Evolutionary conservation across 371 early-diverging fungal genomes (phyloP).

Genomic region (Syncephalastrum sp.): DNA sequence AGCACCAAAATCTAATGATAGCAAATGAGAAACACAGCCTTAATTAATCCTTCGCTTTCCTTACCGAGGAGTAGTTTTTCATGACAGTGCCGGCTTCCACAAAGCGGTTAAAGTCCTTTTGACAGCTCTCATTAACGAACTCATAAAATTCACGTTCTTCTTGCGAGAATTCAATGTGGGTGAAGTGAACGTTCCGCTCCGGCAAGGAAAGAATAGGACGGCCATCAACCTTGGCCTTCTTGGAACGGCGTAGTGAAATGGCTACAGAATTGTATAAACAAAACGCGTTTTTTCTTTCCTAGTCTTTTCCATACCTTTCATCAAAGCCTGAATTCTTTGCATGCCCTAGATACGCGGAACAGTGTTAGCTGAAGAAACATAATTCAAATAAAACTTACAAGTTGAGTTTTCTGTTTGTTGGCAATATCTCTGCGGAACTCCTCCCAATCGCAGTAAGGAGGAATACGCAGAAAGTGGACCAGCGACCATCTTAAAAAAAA

Average conservation of each 20-base stretch:
- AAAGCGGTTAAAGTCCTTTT: constrained; percentile 48
- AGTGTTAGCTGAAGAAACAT: too few species aligned
- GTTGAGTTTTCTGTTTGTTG: constrained; percentile 15
- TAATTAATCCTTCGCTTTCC: neutral
- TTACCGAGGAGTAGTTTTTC: constrained; percentile 59
- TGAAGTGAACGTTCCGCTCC: constrained; percentile 53
- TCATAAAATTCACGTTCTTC: constrained; percentile 67
- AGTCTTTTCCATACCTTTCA: constrained; percentile 23
- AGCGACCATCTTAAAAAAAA: constrained; percentile 51
- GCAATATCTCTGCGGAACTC: constrained; percentile 56
- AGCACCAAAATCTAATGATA: constrained; percentile 27
- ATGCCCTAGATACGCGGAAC: constrained; percentile 30
- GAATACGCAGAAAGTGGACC: constrained; percentile 74
- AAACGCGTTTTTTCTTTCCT: neutral
- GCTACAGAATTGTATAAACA: constrained; percentile 20
- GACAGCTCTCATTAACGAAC: constrained; percentile 49
- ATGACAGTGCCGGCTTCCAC: constrained; percentile 52
- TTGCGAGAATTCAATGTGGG: constrained; percentile 49
- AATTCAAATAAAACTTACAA: neutral
- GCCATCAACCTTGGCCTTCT: constrained; percentile 61
- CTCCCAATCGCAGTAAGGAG: constrained; percentile 60
- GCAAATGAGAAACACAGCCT: neutral
- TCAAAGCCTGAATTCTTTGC: constrained; percentile 31
- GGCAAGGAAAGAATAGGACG: constrained; percentile 66
- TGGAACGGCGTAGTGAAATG: constrained; percentile 69